Percentiles rank a stretch among this genome's conserved stretches.
These are phyloP conservation scores for Sutorius eximius DNA, from an alignment of 1,284 basidiomycete species.

Conservation along the genomic window DNA sequence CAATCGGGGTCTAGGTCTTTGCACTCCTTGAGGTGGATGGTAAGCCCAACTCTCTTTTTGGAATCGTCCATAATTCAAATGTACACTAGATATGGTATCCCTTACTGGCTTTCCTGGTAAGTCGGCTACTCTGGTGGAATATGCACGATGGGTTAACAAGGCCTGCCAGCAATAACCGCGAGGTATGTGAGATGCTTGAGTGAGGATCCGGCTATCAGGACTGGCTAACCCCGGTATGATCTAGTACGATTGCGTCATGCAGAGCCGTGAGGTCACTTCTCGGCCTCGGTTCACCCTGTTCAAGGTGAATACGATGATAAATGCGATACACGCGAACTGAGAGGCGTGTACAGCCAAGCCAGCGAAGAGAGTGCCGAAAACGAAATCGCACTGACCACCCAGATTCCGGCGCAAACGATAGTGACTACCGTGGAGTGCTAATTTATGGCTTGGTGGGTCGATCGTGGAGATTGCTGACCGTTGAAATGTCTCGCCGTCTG, in stretches of 20 bases:
- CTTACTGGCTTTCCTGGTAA: constrained; percentile 7
- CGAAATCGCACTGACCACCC: not conserved
- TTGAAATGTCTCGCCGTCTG: not conserved
- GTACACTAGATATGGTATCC: constrained; percentile 1
- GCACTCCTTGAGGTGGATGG: not conserved
- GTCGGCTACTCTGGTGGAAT: not conserved
- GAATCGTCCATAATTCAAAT: not conserved
- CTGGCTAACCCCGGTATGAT: not conserved
- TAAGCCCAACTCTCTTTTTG: not conserved
- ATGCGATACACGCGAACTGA: constrained; percentile 2
- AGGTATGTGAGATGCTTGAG: constrained; percentile 7
- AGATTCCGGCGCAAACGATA: not conserved
- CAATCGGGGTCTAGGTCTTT: constrained; percentile 14
- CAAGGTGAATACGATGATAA: not conserved
- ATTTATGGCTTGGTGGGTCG: not conserved
- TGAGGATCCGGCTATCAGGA: not conserved
- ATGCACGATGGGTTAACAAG: not conserved
- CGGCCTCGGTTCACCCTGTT: not conserved
- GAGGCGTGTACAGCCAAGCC: not conserved
- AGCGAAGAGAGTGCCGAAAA: not conserved
- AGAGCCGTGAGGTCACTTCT: constrained; percentile 20
- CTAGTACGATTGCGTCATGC: constrained; percentile 17
- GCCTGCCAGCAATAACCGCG: constrained; percentile 6
- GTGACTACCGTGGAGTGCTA: not conserved
- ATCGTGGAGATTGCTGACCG: not conserved